Evolutionary conservation across 1,139 yeast genomes (phyloP), one percentile per base, ranked within the genome.

Genomic region (Lodderomyces orthopsilosis): DNA sequence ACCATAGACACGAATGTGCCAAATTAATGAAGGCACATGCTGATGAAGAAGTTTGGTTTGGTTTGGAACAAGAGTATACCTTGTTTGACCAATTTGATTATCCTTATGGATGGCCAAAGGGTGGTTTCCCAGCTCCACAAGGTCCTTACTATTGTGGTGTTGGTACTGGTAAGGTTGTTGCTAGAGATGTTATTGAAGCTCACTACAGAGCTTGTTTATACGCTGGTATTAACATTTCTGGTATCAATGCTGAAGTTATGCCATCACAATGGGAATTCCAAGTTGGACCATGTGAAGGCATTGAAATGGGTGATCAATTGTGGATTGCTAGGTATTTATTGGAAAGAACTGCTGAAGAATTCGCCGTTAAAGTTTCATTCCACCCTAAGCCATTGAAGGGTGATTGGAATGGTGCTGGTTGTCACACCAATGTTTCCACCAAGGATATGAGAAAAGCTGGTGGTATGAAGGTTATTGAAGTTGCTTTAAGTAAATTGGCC

Each of bases 131-230:
- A 65, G 98, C 96, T 56, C 98, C 98, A 54, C 98, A 93, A 77
- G 98, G 98, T 57, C 98, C 98, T 50, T 93, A 91, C 85, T 93
- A 93, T 84, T 93, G 98, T 79, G 98, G 98, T 83, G 98, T 93
- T 54, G 98, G 98, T 75, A 82, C 97, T 61, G 97, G 98, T 63
- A 91, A 89, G 76, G 98, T 93, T 51, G 88, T 85, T 68, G 96
- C 98, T 62, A 85, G 98, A 76, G 98, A 93, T 65, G 90, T 93
- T 47, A 91, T 93, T 59, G 98, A 93, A 77, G 98, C 98, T 50
- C 98, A 93, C 76, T 93, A 93, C 85, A 84, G 95, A 70, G 98
- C 98, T 52, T 90, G 97, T 77, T 78, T 93, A 53, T 85, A 87
- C 66, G 83, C 98, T 52, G 98, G 97, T 63, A 69, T 93, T 57